Evolutionary conservation across 768 basidiomycete species (phyloP), one percentile per base, ranked within the genome.

Genomic region (Thelephora aurantiotincta): DNA sequence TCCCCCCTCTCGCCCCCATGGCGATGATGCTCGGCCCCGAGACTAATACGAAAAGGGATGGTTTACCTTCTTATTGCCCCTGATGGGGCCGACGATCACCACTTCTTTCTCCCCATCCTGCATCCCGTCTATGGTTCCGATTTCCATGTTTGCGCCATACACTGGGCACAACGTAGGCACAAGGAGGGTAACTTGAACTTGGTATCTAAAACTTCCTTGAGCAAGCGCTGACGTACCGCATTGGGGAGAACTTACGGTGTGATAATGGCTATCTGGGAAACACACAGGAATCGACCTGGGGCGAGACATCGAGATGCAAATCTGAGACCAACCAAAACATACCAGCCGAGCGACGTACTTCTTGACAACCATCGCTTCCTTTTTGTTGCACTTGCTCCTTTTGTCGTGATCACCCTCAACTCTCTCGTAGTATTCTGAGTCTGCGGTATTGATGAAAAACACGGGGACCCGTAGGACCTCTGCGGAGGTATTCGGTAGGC

Each of bases 101-200:
- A 91, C 91, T 47, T 98, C 90, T 54, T 90, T 90, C 61, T 99
- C 94, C 44, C 96, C 77, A 0, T 96, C 94, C 67, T 99, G 96
- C 81, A 97, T 87, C 0, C 92, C 91, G 58, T 98, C 96, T 1
- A 98, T 91, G 0, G 85, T 89, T 1, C 93, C 96, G 37, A 96
- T 89, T 54, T 97, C 92, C 0, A 98, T 72, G 20, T 67, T 66
- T 0, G 68, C 60, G 0, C 83, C 84, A 55, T 85, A 72, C n/a
- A 66, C 59, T 0, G 82, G 78, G 19, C 83, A 77, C 16, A 99
- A 66, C 36, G 89, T 66, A 0, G 82, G 79, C 0, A 86, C 76
- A 35, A 98, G 68, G 1, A 92, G 71, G 2, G 83, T 77, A 2
- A 98, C 93, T 62, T 99, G 96, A 0, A 91, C 88, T 68, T 96